Evolutionary conservation across 208 protist genomes (phyloP), one percentile per base, ranked within the genome.

Genomic region (Trypanosoma mega): DNA sequence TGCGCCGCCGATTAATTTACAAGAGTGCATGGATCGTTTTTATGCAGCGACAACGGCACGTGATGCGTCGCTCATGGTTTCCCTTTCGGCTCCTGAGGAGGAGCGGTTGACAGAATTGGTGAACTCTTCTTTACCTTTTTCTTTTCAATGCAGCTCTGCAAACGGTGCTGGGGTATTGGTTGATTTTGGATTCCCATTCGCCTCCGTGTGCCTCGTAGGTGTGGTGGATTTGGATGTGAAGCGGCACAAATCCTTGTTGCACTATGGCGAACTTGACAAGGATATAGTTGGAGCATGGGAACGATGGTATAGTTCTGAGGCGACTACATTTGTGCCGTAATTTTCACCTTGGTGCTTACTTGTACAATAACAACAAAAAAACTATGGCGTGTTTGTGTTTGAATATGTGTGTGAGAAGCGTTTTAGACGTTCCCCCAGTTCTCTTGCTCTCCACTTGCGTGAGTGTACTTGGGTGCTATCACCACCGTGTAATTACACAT

Each of bases 191-290:
- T 45, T 47, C 60, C 59, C 58, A 7, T n/a, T 14, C 3, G n/a
- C 23, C 21, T 24, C 30, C 34, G 16, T 64, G 2, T 88, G 76
- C 55, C 79, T 77, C 24, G 61, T 93, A 9, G 86, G 80, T 24
- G 78, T 80, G 3, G 83, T 93, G 36, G 86, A 93, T 57, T 39
- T 93, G 23, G 86, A 90, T 50, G 55, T 66, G 46, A 93, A 93
- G 65, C 57, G 27, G 16, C 67, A 82, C 60, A 93, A 90, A 61
- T 46, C 82, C 9, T 46, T 93, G n/a, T n/a, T 43, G 9, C 47
- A 87, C 50, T 93, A 93, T 56, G 69, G 74, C 68, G 14, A 9
- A 3, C 80, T 78, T 47, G 82, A 93, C 56, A 44, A 60, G 12
- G 64, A 54, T 2, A 75, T 89, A 26, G 43, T 84, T 20, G 57